Evolutionary conservation across 169 alveolate species (phyloP), one percentile per base, ranked within the genome.

Genomic region (Cryptosporidium andersoni): DNA sequence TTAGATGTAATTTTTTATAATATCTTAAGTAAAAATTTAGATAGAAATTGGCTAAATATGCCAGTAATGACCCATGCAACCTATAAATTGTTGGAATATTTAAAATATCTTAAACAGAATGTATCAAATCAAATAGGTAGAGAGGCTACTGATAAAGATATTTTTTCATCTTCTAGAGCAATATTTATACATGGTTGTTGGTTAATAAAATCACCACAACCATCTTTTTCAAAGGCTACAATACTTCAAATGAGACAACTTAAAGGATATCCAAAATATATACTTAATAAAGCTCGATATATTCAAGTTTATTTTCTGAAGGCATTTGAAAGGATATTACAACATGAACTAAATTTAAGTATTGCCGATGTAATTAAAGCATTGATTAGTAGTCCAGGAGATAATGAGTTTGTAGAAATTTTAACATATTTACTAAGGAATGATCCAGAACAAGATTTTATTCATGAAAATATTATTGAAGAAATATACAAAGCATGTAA

Each of bases 171-270:
- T 4, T 68, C 85, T n/a, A 74, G 85, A 58, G 85, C 85, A 53
- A 11, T 60, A 36, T 34, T 74, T 45, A 34, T 3, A 8, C 85
- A 74, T 58, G 85, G 85, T 25, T 58, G 60, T 37, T 74, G 85
- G 85, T 37, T 74, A 43, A 58, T 74, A n/a, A 74, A 74, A 8
- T 40, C 85, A 11, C 85, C 85, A 34, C 64, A 74, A 14, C 85
- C 85, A 8, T n/a, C 60, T 45, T 74, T 74, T 55, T 56, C 39
- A 12, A 55, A 43, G 1, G 67, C 85, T 45, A 74, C 25, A 5
- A 25, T 58, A 8, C 8, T 49, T 12, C 85, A 74, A 60, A 74
- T 40, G 39, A 49, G 68, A 34, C 74, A 66, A n/a, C 47, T 74
- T 43, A 42, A 40, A 5, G 85, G 85, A 1, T 64, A 55, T 43